Percentiles rank a stretch among this genome's conserved stretches.
These are phyloP conservation scores for Didymella sp. DNA, from an alignment of 2,329 filamentous ascomycete genomes.

Conservation along the genomic window DNA sequence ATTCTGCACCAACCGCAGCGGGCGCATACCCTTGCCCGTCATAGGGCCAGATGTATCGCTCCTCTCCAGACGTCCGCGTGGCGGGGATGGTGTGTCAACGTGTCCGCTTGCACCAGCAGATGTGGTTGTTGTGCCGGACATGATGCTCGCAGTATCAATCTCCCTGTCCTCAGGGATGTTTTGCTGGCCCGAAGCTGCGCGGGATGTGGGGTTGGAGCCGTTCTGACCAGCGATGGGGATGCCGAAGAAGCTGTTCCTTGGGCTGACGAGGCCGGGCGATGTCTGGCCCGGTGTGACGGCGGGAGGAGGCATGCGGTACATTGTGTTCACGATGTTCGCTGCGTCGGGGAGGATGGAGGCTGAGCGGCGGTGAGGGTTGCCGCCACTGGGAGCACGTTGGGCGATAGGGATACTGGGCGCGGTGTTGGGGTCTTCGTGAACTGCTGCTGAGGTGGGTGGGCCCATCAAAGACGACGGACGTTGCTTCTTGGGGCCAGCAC, in stretches of 20 bases:
- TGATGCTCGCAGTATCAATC: slow-evolving; percentile 32
- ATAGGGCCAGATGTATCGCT: slow-evolving; percentile 51
- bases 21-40: slow-evolving; percentile 74
- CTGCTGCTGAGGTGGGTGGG: slow-evolving; percentile 25
- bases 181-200: slow-evolving; percentile 45
- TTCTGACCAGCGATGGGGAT: slow-evolving; percentile 53
- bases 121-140: slow-evolving; percentile 18
- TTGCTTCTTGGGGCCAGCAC: slow-evolving; percentile 50
- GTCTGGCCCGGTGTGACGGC: slow-evolving; percentile 52
- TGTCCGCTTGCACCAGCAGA: slow-evolving; percentile 35
- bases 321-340: slow-evolving; percentile 81
- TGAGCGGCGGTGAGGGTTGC: slow-evolving; percentile 52
- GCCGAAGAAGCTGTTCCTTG: slow-evolving; percentile 51
- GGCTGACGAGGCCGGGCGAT: slow-evolving; percentile 53
- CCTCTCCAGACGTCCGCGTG: slow-evolving; percentile 63
- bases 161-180: slow-evolving; percentile 46
- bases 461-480: slow-evolving; percentile 53
- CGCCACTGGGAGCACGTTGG: slow-evolving; percentile 52
- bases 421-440: slow-evolving; percentile 70
- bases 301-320: slow-evolving; percentile 75
- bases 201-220: slow-evolving; percentile 51
- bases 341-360: slow-evolving; percentile 59
- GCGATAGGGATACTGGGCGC: slow-evolving; percentile 77
- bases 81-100: slow-evolving; percentile 55
- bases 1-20: slow-evolving; percentile 86